phyloP scores from a whole-genome alignment of 345 rosid species.

The Kernera saxatilis region DNA sequence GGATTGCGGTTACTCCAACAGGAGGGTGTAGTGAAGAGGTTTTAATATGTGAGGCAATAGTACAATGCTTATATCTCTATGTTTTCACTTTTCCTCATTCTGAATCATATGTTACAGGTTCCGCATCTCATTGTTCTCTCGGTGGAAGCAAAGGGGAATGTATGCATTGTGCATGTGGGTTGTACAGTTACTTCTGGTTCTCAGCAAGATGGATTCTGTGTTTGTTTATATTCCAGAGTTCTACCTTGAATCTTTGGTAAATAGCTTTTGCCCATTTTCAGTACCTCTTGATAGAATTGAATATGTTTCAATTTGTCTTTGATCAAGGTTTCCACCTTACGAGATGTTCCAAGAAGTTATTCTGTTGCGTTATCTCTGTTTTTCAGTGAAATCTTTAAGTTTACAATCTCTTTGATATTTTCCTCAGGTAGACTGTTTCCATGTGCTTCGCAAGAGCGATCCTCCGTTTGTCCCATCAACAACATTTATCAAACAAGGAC shows the following conservation, averaged over 20 bases:
- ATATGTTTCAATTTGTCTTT: neutral
- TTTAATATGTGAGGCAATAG: neutral
- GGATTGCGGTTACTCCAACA: neutral
- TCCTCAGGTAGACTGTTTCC: constrained; percentile 94
- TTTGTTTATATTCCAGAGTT: constrained; percentile 84
- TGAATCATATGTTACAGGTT: constrained; percentile 49
- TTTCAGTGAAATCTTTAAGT: neutral
- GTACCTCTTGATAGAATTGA: neutral
- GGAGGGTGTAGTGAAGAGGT: neutral
- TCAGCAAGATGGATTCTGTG: constrained; percentile 80
- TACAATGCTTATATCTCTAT: constrained; percentile 11
- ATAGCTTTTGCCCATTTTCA: neutral
- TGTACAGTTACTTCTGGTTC: constrained; percentile 78
- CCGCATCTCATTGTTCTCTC: constrained; percentile 71
- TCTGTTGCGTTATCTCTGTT: neutral
- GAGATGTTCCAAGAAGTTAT: neutral
- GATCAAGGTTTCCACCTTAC: neutral
- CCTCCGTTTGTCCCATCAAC: constrained; percentile 82
- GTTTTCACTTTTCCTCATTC: neutral
- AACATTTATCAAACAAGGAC: constrained; percentile 87
- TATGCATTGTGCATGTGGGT: constrained; percentile 96
- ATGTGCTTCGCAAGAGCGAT: constrained; percentile 92
- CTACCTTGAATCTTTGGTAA: constrained; percentile 89
- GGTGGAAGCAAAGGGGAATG: constrained; percentile 99
- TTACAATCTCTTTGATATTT: constrained; percentile 2